Evolutionary conservation across 352 stramenopile species (phyloP).

Genomic region (Globisporangium acanthophoron): DNA sequence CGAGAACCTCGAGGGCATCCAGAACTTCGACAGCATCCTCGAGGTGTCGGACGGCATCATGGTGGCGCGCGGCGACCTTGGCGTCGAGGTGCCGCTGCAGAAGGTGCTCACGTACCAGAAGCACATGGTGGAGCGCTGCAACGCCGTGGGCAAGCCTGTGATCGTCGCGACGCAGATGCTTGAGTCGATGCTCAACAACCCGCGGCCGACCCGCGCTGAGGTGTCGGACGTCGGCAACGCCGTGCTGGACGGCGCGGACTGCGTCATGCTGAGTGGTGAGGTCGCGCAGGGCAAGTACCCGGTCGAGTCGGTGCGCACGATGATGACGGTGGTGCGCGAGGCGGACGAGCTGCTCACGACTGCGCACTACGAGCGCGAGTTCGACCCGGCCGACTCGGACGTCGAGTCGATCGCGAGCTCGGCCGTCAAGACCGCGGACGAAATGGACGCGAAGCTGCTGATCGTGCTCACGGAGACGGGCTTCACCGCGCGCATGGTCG

Average conservation of each 20-base stretch:
- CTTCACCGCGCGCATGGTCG: slow-evolving; percentile 76
- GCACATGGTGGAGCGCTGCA: slow-evolving; percentile 82
- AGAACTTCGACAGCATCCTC: slow-evolving; percentile 96
- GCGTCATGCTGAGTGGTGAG: slow-evolving; percentile 86
- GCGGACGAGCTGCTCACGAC: slow-evolving; percentile 67
- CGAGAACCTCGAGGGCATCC: slow-evolving; percentile 90
- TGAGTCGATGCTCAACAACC: slow-evolving; percentile 87
- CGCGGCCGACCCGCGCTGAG: slow-evolving; percentile 78
- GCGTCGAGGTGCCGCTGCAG: slow-evolving; percentile 84
- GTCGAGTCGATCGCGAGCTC: slow-evolving; percentile 84
- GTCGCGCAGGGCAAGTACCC: slow-evolving; percentile 86
- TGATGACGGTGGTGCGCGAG: slow-evolving; percentile 93
- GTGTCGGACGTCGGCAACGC: slow-evolving; percentile 88
- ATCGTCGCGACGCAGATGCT: slow-evolving; percentile 90
- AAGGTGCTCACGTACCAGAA: slow-evolving; percentile 90
- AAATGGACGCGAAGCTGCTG: slow-evolving; percentile 81
- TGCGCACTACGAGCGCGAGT: slow-evolving; percentile 58
- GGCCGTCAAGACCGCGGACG: slow-evolving; percentile 79
- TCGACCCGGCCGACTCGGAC: slow-evolving; percentile 49
- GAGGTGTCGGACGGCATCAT: slow-evolving; percentile 95
- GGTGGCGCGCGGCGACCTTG: slow-evolving; percentile 90
- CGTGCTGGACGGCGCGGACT: slow-evolving; percentile 81
- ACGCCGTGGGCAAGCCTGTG: slow-evolving; percentile 81
- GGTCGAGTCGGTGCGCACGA: slow-evolving; percentile 85
- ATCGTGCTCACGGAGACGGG: slow-evolving; percentile 83